Evolutionary conservation across 2,329 filamentous ascomycete species (phyloP).

Genomic region (Chrysoporthe puriensis): DNA sequence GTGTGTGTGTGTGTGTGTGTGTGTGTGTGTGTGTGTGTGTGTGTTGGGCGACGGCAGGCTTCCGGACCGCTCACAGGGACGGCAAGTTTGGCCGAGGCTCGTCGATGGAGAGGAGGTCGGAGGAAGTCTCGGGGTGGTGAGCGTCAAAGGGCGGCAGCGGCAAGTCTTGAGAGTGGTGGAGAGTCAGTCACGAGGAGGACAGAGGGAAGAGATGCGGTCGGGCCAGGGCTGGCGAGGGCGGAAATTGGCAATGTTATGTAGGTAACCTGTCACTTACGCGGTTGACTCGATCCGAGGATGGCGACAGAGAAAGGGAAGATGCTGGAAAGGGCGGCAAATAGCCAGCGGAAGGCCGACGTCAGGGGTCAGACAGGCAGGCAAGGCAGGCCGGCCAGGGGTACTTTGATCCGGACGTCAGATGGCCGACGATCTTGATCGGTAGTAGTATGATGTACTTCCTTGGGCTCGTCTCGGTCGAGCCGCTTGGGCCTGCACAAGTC

Average conservation of each 20-base stretch:
- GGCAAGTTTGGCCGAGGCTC: neutral
- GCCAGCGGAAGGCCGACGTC: slow-evolving; percentile 10
- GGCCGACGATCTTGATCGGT: slow-evolving; percentile 4
- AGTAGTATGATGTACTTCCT: slow-evolving; percentile 5
- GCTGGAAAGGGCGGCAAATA: slow-evolving; percentile 29
- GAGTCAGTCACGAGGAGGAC: slow-evolving; percentile 18
- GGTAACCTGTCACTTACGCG: slow-evolving; percentile 11
- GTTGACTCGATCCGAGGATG: slow-evolving; percentile 15
- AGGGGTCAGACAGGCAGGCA: slow-evolving; percentile 14
- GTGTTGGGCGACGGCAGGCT: neutral
- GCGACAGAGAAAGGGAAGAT: slow-evolving; percentile 26
- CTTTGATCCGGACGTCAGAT: slow-evolving; percentile 3
- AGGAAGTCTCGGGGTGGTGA: neutral
- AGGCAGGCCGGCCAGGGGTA: slow-evolving; percentile 15
- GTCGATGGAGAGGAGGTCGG: slow-evolving; percentile 3
- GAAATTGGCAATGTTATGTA: slow-evolving; percentile 26
- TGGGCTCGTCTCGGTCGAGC: slow-evolving; percentile 1
- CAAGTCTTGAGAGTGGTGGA: neutral
- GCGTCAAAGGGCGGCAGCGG: neutral
- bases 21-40: slow-evolving; percentile 5
- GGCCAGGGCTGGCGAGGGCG: slow-evolving; percentile 9
- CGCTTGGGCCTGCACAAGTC: neutral
- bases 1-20: neutral
- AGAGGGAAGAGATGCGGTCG: neutral
- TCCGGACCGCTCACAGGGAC: neutral